Evolutionary conservation across 1,284 basidiomycete genomes (phyloP), one percentile per base, ranked within the genome.

Genomic region (Cystobasidium slooffiae): DNA sequence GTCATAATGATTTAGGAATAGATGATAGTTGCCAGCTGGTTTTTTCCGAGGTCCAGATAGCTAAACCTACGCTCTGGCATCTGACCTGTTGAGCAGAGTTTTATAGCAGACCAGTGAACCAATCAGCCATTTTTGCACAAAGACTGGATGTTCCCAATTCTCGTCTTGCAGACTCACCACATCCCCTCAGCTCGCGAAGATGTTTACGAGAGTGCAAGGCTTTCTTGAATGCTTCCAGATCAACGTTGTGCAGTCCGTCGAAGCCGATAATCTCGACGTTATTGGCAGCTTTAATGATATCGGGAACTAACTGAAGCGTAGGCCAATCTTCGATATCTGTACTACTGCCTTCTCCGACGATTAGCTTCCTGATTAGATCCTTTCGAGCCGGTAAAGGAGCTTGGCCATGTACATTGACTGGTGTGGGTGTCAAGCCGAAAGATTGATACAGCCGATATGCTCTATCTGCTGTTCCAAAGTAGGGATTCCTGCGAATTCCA

Each of bases 271-370:
- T 64, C 37, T 55, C n/a, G 9, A 72, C 16, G 12, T 72, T 53
- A 16, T 18, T 31, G 10, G 56, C 51, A 12, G 69, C 59, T 22
- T 46, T 53, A 4, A 72, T 16, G 24, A 72, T 63, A 51, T 61
- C 37, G 4, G 59, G 58, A 1, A 72, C 69, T 9, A 58, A 47
- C n/a, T 47, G 61, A 10, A 37, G 37, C 6, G 58, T 31, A 37
- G 56, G 58, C 69, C 69, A 72, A 18, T 63, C 47, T 9, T 8
- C 8, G 22, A 72, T 61, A 20, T 72, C 69, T n/a, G 52, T 41
- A 39, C 41, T 61, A n/a, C 52, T 68, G 2, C 66, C 66, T 44
- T 68, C 66, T 14, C 66, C 66, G 22, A 68, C 43, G 37, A 68
- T 68, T 4, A 68, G 66, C 18, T 68, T 68, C 22, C 43, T 56